These are phyloP conservation scores for Canna indica DNA, from an alignment of 176 grass and related monocot genomes.

Conservation along the genomic window DNA sequence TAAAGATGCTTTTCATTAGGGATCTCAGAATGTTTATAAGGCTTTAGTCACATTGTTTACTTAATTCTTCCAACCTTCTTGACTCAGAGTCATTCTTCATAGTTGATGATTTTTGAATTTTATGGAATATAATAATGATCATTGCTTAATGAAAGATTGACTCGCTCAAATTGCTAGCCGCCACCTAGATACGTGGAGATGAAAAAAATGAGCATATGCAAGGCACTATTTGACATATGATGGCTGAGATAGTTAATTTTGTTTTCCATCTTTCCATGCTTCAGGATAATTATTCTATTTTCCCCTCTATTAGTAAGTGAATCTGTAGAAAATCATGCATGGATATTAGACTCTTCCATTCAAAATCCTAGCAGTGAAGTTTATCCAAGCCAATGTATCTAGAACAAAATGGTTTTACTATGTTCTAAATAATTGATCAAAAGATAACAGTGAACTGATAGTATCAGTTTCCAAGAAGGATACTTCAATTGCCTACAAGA, in stretches of 20 bases:
- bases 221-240: not conserved
- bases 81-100: no score
- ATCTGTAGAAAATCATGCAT: not conserved
- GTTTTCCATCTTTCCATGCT: not conserved
- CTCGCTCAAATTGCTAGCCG: no score
- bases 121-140: no score
- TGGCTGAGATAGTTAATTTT: not conserved
- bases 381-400: not conserved
- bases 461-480: not conserved
- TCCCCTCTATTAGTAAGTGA: not conserved
- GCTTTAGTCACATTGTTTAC: not conserved
- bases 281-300: not conserved
- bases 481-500: not conserved
- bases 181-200: no score
- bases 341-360: not conserved
- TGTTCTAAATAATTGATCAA: not conserved
- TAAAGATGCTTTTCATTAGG: no score
- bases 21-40: not conserved
- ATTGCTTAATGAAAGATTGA: no score
- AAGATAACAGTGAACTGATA: not conserved
- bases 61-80: not conserved
- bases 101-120: no score
- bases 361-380: not conserved
- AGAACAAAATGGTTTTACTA: not conserved
- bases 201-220: no score